Base-by-base conservation (phyloP, 805 yeast species). In the Kazachstania africana region DNA sequence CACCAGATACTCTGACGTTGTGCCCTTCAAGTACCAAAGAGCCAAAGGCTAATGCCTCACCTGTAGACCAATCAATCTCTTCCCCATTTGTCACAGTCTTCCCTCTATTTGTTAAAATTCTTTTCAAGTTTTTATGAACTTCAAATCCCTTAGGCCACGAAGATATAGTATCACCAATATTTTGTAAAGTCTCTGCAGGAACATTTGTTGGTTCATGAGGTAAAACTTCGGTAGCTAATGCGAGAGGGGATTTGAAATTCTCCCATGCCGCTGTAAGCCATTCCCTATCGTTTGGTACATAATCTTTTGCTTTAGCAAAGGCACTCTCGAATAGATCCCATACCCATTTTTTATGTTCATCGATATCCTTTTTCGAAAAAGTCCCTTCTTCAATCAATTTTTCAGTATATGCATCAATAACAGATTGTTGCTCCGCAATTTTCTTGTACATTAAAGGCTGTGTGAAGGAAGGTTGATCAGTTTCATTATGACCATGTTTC, bases 251-350 rank as follows among this genome's bases (percentile, higher is more conserved):
- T 70, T 93, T 93, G 71, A 91, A 91, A 45, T 84, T 95, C 62
- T 87, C 95, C 99, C 99, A 91, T 45, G 96, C 91, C 27, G 95
- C 82, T 34, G 98, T 82, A 50, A 91, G 72, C 99, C 99, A 91
- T 66, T 88, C 96, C 68, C 94, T 76, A 19, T 88, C 72, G 41
- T 85, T 78, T 48, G 96, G 93, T 50, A 71, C 72, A 65, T 85
- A 84, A 37, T 84, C 94, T 65, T 84, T 84, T 29, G 94, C 75
- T 63, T 83, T 83, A 38, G 65, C 57, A 65, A 87, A 91, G 9
- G 94, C 78, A 49, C 83, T 91, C 65, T 91, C 97, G 48, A 91
- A 76, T 39, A 77, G 66, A 51, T 74, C 72, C 99, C 99, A 91
- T 39, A 91, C 95, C 95, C 97, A 87, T 62, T 81, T 75, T 66